Evolutionary conservation across 345 rosid species (phyloP).

Genomic region (Rhodomyrtus tomentosa): DNA sequence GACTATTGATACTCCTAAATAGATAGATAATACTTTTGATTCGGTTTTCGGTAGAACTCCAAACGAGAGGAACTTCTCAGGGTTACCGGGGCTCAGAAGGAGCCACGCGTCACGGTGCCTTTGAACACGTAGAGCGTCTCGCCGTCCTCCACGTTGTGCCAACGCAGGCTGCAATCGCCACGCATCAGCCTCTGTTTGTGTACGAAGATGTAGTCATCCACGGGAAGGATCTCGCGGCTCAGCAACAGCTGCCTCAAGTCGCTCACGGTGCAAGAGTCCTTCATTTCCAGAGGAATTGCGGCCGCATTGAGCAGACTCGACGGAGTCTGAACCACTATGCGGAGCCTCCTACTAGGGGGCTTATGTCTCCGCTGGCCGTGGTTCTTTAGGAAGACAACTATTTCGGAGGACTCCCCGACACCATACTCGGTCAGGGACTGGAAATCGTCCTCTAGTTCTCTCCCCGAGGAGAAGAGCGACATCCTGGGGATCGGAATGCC

Average conservation of each 20-base stretch:
- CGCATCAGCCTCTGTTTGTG: constrained; percentile 84
- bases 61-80: neutral
- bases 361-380: constrained; percentile 25
- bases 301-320: constrained; percentile 63
- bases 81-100: neutral
- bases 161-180: constrained; percentile 51
- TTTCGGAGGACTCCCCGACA: constrained; percentile 42
- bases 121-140: constrained; percentile 64
- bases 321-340: constrained; percentile 56
- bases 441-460: constrained; percentile 61
- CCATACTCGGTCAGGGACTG: constrained; percentile 63
- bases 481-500: constrained; percentile 53
- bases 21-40: neutral
- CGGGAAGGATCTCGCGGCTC: constrained; percentile 38
- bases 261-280: constrained; percentile 43
- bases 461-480: constrained; percentile 49
- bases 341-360: constrained; percentile 23
- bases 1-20: neutral
- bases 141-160: constrained; percentile 74
- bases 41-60: neutral
- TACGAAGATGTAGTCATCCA: constrained; percentile 67
- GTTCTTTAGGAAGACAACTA: constrained; percentile 45
- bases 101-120: constrained; percentile 43
- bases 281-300: constrained; percentile 51
- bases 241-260: constrained; percentile 44